These are phyloP conservation scores for Gaeumannomyces sp. DNA, from an alignment of 2,329 filamentous ascomycete species.

Conservation along the genomic window DNA sequence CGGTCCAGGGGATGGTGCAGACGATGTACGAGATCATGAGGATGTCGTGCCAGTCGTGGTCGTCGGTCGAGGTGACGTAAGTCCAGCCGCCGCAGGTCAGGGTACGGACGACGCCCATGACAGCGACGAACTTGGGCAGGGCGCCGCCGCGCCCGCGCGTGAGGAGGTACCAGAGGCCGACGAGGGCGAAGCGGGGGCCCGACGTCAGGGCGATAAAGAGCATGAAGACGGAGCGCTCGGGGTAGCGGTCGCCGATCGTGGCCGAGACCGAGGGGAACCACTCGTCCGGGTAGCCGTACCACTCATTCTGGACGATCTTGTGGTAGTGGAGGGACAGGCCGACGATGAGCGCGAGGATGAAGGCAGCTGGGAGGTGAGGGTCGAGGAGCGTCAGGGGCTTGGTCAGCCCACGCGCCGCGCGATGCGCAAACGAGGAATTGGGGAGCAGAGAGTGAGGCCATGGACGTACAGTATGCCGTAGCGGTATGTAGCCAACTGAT, in stretches of 20 bases:
- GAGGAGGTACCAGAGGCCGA: constrained; percentile 86
- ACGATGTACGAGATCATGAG: constrained; percentile 99
- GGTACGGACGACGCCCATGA: constrained; percentile 78
- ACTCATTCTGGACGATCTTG: constrained; percentile 97
- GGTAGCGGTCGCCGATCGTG: constrained; percentile 95
- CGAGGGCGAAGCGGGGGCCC: constrained; percentile 83
- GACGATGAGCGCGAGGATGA: constrained; percentile 77
- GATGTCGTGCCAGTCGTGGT: constrained; percentile 98
- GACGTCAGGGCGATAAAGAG: constrained; percentile 96
- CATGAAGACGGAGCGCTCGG: constrained; percentile 94
- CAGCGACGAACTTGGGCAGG: constrained; percentile 75
- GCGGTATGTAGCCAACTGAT: constrained; percentile 82
- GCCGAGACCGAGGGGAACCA: constrained; percentile 96
- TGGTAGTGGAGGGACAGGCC: constrained; percentile 81
- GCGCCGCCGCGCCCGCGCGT: constrained; percentile 68
- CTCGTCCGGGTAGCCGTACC: constrained; percentile 88
- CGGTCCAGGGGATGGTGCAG: constrained; percentile 89
- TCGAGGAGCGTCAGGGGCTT: not conserved
- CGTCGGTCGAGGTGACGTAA: constrained; percentile 95
- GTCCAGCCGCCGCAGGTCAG: constrained; percentile 97
- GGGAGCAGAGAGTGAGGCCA: constrained; percentile 1
- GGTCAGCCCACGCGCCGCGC: constrained; percentile 1
- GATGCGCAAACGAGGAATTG: constrained; percentile 1
- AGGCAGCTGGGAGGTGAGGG: constrained; percentile 55
- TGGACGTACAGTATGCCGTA: constrained; percentile 66